Evolutionary conservation across 2,329 filamentous ascomycete species (phyloP).

Genomic region (Metarhizium album): DNA sequence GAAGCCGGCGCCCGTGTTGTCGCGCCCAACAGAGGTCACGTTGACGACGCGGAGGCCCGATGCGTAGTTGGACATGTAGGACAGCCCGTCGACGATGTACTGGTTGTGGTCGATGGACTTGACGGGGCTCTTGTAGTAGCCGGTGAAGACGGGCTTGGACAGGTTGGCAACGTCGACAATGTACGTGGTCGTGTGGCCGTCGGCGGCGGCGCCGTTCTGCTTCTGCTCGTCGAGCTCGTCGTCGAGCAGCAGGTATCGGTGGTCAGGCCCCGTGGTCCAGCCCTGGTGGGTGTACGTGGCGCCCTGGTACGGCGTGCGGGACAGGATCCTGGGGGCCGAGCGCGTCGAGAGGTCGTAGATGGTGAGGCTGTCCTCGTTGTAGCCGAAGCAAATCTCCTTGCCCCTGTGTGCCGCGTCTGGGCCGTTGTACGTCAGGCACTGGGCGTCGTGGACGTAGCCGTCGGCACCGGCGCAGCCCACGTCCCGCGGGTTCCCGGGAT

Average conservation of each 20-base stretch:
- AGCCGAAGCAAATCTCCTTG: conserved; percentile 14
- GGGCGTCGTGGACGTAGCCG: conserved; percentile 41
- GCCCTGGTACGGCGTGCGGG: conserved; percentile 41
- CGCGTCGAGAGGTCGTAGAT: conserved; percentile 40
- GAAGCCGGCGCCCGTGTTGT: conserved; percentile 28
- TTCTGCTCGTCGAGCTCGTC: conserved; percentile 39
- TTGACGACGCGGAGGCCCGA: conserved; percentile 30
- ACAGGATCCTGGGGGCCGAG: conserved; percentile 32
- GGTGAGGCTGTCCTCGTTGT: conserved; percentile 17
- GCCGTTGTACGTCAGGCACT: conserved; percentile 42
- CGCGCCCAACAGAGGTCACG: conserved; percentile 18
- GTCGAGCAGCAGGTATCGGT: conserved; percentile 32
- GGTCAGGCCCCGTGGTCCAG: conserved; percentile 33
- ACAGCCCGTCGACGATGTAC: conserved; percentile 29
- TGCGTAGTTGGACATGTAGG: conserved; percentile 38
- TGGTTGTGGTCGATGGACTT: conserved; percentile 35
- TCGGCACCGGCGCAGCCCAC: conserved; percentile 37
- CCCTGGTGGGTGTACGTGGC: conserved; percentile 46
- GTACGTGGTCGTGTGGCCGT: conserved; percentile 30
- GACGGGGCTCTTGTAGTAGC: conserved; percentile 27
- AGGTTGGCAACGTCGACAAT: conserved; percentile 34
- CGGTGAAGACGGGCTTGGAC: conserved; percentile 25
- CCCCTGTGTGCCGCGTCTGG: conserved; percentile 34
- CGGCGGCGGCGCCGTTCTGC: conserved; percentile 26
- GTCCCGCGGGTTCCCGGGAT: conserved; percentile 38